phyloP scores from a whole-genome alignment of 2,329 filamentous ascomycete species.

The Diaporthe humulicola region DNA sequence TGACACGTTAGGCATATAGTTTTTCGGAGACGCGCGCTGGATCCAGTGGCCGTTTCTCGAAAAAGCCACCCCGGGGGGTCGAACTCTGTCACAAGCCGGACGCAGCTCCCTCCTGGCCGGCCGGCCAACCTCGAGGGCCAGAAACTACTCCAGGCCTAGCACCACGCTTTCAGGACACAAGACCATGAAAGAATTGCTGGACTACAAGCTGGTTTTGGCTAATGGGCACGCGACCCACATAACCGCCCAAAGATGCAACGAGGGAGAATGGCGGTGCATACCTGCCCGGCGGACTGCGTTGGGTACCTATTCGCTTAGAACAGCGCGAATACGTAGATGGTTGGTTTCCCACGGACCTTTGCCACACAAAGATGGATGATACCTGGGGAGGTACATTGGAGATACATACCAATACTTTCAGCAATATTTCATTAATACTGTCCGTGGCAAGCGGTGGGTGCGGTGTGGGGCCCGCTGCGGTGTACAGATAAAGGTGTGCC shows the following conservation, averaged over 20 bases:
- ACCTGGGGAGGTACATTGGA: background rate
- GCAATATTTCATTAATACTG: background rate
- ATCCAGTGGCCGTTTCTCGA: background rate
- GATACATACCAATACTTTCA: background rate
- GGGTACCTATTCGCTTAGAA: background rate
- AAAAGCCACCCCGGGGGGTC: background rate
- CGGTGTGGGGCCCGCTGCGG: too few species aligned
- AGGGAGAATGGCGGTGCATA: background rate
- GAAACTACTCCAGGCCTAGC: background rate
- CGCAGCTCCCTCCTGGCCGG: too few species aligned
- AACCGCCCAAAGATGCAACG: background rate
- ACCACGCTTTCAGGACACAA: background rate
- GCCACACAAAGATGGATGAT: background rate
- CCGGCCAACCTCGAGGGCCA: background rate
- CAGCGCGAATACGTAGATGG: background rate
- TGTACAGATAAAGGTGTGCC: background rate
- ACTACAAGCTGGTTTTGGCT: too few species aligned
- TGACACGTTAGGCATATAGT: background rate
- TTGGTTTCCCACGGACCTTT: background rate
- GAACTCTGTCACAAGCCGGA: background rate
- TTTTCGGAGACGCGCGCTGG: background rate
- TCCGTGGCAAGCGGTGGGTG: background rate
- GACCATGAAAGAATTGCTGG: background rate
- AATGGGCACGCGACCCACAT: background rate
- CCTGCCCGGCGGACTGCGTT: background rate